phyloP scores from a whole-genome alignment of 2,329 filamentous ascomycete genomes.

The Aspergillus aculeatinus region DNA sequence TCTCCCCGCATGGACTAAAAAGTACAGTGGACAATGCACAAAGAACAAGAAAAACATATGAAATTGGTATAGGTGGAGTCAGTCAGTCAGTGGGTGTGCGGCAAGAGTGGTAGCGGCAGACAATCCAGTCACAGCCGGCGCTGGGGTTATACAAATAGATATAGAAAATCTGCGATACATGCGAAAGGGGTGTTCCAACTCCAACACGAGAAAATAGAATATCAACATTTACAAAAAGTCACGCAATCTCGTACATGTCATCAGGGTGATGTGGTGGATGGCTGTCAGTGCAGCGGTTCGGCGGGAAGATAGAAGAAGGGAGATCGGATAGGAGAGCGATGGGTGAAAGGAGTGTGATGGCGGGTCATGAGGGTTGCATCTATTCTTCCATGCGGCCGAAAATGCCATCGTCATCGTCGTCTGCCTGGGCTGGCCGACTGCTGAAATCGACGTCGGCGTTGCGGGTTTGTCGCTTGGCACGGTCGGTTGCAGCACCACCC shows the following conservation, averaged over 20 bases:
- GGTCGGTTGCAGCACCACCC: conserved; percentile 59
- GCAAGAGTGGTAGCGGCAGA: neutral
- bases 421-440: conserved; percentile 58
- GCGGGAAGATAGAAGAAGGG: neutral
- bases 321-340: conserved; percentile 1
- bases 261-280: conserved; percentile 22
- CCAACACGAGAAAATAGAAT: conserved; percentile 29
- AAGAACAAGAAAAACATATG: conserved; percentile 4
- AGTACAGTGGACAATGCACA: neutral
- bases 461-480: conserved; percentile 34
- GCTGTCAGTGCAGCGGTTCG: conserved; percentile 19
- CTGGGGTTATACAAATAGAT: neutral
- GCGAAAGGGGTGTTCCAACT: conserved; percentile 26
- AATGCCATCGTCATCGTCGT: conserved; percentile 92
- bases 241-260: conserved; percentile 42
- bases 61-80: conserved; percentile 8
- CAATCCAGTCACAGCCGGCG: conserved; percentile 5
- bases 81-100: neutral
- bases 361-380: conserved; percentile 18
- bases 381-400: conserved; percentile 96
- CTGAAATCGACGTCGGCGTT: conserved; percentile 39
- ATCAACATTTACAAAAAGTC: conserved; percentile 29
- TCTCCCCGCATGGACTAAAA: neutral
- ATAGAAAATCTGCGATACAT: conserved; percentile 21
- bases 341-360: neutral